Evolutionary conservation across 192 early-diverging fungal species (phyloP), one percentile per base, ranked within the genome.

Genomic region (Blastocladiella britannica): DNA sequence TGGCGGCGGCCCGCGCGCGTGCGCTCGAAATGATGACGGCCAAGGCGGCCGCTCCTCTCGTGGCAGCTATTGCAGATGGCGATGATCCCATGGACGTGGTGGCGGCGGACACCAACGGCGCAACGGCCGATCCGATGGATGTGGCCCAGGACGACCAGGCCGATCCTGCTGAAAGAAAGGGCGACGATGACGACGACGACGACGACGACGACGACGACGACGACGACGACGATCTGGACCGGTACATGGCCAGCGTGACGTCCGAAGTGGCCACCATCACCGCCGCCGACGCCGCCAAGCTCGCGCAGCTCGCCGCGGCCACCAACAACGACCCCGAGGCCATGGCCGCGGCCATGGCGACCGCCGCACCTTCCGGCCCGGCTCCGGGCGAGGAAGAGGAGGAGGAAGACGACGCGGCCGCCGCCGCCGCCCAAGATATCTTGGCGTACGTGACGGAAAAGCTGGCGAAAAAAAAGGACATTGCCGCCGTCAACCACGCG

Each of bases 401-500:
- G n/a, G 26, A 22, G 18, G 52, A 60, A 22, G 59, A 52, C 20
- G 27, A 51, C 23, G 53, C 23, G 24, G 63, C 60, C 26, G 62
- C 63, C 31, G 59, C 60, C 31, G 63, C 65, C 24, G 55, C 53
- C 15, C 66, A 65, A 25, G 75, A 77, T 56, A 60, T 73, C 30
- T 54, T 76, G 25, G 68, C 66, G 52, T 62, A 63, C 3, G 60
- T 84, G 62, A 85, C 87, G 8, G 87, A 89, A 5, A 89, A 88
- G 61, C 79, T 80, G 26, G 72, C 83, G 8, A 93, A 93, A 64
- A 84, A 85, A 59, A 96, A 94, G 70, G 93, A 98, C 53, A 65
- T 96, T 28, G 76, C 84, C 0, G 66, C 77, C 0, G 87, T 93
- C 18, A 87, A 98, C 60, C 92, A 98, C 65, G 70, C 79, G 5